A percentile compares a stretch with the other conserved stretches of the same genome.
These are phyloP conservation scores for Neoboletus brunneissimus DNA, from an alignment of 768 basidiomycete genomes.

Conservation along the genomic window DNA sequence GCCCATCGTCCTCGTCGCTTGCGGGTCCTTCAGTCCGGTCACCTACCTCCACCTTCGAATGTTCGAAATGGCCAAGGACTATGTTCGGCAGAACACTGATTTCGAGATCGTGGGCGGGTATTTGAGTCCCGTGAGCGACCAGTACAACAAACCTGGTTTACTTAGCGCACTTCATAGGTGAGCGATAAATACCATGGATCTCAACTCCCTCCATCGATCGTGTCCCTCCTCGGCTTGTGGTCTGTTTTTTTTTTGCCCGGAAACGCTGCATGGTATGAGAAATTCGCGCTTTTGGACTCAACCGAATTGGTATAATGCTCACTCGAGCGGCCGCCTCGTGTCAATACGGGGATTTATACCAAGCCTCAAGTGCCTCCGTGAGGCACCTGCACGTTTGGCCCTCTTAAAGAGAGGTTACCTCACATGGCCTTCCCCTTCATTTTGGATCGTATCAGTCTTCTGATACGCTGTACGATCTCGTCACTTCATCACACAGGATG, in stretches of 20 bases:
- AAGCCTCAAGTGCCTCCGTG: not conserved
- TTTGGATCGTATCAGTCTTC: constrained; percentile 6
- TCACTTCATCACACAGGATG: constrained; percentile 8
- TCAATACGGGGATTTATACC: constrained; percentile 4
- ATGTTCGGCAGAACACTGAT: constrained; percentile 84
- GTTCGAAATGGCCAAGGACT: constrained; percentile 99
- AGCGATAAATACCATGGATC: constrained; percentile 32
- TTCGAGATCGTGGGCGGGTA: constrained; percentile 96
- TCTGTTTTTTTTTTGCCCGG: not conserved
- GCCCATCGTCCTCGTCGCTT: constrained; percentile 93
- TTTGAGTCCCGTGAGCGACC: constrained; percentile 92
- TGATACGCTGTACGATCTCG: constrained; percentile 9
- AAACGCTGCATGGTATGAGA: constrained; percentile 4
- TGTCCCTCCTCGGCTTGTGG: not conserved
- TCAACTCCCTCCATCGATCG: not conserved
- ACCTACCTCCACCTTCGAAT: constrained; percentile 98
- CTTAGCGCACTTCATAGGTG: constrained; percentile 87
- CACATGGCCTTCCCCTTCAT: constrained; percentile 7
- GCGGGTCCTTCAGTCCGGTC: constrained; percentile 96
- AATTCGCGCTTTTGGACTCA: not conserved
- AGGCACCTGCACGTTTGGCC: constrained; percentile 3
- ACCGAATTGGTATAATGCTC: constrained; percentile 9
- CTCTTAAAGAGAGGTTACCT: constrained; percentile 8
- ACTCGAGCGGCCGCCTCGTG: constrained; percentile 20
- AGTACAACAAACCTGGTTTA: constrained; percentile 95